Percentiles rank a stretch among this genome's conserved stretches.
Conservation (phyloP, 768 basidiomycete genomes). For the Tricholoma terreum region DNA sequence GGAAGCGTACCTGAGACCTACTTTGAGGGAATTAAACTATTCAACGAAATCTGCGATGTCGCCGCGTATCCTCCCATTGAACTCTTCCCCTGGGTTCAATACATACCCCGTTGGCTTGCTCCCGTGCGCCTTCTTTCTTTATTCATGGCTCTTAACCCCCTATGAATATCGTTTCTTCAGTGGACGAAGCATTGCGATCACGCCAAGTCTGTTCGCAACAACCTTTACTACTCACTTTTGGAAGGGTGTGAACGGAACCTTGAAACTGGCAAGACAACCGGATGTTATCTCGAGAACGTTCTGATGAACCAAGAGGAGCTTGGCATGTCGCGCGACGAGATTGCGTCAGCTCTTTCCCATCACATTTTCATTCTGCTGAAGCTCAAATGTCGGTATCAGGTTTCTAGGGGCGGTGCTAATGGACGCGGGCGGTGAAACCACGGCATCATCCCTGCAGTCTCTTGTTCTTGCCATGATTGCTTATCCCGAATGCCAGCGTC, state of each 20-base stretch:
- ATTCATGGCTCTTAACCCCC: no score
- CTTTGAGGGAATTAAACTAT: background rate
- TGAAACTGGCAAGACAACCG: slow-evolving; percentile 16
- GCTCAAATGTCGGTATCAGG: slow-evolving; percentile 11
- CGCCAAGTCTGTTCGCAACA: slow-evolving; percentile 1
- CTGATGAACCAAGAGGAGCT: slow-evolving; percentile 7
- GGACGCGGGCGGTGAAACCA: slow-evolving; percentile 28
- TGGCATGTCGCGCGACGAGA: slow-evolving; percentile 1
- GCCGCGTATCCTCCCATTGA: background rate
- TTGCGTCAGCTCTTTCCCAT: background rate
- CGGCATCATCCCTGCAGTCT: slow-evolving; percentile 16
- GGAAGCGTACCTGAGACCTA: background rate
- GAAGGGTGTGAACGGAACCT: slow-evolving; percentile 4
- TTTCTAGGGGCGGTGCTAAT: slow-evolving; percentile 24
- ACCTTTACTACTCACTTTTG: slow-evolving; percentile 5
- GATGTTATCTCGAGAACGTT: slow-evolving; percentile 24
- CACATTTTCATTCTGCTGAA: background rate
- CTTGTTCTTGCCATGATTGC: slow-evolving; percentile 17
- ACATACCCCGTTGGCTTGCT: slow-evolving; percentile 14
- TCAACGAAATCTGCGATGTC: background rate
- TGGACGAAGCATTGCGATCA: slow-evolving; percentile 12
- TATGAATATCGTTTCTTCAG: no score
- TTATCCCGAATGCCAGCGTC: slow-evolving; percentile 24
- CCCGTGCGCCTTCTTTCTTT: no score
- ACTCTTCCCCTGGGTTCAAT: slow-evolving; percentile 5